Percentiles rank a stretch among this genome's conserved stretches.
Conservation (phyloP, 441 rosid species). For the Melastoma candidum region DNA sequence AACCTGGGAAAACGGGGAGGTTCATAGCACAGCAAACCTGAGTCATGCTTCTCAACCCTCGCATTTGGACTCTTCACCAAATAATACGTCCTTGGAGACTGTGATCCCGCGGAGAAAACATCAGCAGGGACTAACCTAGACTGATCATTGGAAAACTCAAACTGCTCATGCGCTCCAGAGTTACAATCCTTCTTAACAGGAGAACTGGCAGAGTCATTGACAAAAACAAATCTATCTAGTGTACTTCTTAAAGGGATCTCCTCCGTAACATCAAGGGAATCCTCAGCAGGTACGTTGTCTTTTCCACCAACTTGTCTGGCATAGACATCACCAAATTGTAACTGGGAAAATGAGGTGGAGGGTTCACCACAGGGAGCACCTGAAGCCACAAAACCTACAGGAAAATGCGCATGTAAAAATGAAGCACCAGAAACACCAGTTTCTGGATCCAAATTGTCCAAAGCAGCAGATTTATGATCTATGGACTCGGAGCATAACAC, state of each 20-base stretch:
- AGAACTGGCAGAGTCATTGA: slow-evolving; percentile 34
- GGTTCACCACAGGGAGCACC: slow-evolving; percentile 33
- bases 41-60: slow-evolving; percentile 34
- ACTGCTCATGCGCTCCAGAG: slow-evolving; percentile 33
- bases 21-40: slow-evolving; percentile 80
- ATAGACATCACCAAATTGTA: slow-evolving; percentile 25
- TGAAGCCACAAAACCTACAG: slow-evolving; percentile 31
- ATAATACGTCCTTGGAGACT: slow-evolving; percentile 25
- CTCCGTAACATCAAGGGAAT: slow-evolving; percentile 36
- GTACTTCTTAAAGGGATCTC: slow-evolving; percentile 22
- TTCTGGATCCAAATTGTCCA: slow-evolving; percentile 12
- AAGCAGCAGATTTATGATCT: no score
- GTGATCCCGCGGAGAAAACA: slow-evolving; percentile 43
- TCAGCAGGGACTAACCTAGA: slow-evolving; percentile 54
- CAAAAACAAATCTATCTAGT: slow-evolving; percentile 37
- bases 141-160: slow-evolving; percentile 41
- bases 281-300: slow-evolving; percentile 29
- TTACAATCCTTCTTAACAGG: slow-evolving; percentile 31
- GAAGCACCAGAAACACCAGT: slow-evolving; percentile 30
- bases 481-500: no score
- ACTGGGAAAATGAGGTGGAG: slow-evolving; percentile 30
- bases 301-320: slow-evolving; percentile 25
- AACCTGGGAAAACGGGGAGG: slow-evolving; percentile 96
- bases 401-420: slow-evolving; percentile 30
- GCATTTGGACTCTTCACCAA: slow-evolving; percentile 25